phyloP scores from a whole-genome alignment of 495 filamentous ascomycete genomes.

The Clohesyomyces aquaticus region DNA sequence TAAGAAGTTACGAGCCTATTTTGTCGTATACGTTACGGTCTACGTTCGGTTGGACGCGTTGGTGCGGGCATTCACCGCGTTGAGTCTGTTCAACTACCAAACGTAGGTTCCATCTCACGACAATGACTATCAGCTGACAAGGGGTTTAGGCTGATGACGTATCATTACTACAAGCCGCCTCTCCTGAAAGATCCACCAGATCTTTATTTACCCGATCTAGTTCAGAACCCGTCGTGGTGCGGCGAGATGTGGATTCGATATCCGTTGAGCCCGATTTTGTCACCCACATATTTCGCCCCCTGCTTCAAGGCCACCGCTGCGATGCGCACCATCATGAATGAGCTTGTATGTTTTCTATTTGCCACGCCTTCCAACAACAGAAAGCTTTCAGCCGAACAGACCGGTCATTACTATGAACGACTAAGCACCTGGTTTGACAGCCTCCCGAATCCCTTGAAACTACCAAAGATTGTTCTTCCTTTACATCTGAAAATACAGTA shows the following conservation, averaged over 20 bases:
- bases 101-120: neutral
- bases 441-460: neutral
- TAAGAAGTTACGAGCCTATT: no score
- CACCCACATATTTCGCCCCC: neutral
- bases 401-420: neutral
- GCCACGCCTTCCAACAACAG: neutral
- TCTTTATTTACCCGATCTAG: neutral
- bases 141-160: neutral
- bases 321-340: neutral
- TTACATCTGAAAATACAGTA: neutral
- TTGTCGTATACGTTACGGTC: no score
- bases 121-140: neutral
- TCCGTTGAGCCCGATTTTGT: neutral
- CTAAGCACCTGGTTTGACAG: neutral
- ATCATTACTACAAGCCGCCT: neutral
- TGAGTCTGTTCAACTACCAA: neutral
- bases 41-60: no score
- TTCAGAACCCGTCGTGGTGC: neutral
- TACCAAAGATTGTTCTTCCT: neutral
- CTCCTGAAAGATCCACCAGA: neutral
- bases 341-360: neutral
- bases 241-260: slow-evolving; percentile 1
- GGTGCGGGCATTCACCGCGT: neutral
- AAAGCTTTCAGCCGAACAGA: neutral
- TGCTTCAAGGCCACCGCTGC: neutral